Base-by-base conservation (phyloP, 2,329 filamentous ascomycete species). In the Trichoderma afroharzianum region DNA sequence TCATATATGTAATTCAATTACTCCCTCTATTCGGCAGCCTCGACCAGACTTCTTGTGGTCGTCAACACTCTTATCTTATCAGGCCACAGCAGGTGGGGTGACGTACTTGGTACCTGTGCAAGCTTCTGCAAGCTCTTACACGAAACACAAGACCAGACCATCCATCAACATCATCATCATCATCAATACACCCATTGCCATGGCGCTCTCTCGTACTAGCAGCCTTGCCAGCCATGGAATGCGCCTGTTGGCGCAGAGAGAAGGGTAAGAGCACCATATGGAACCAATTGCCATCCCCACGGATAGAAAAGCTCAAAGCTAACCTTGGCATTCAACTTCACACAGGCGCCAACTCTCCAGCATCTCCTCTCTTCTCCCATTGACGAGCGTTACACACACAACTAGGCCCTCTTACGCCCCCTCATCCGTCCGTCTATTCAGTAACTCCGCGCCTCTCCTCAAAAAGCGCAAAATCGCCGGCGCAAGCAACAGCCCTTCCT, bases 391-490 rank as follows among this genome's bases (percentile, higher is more conserved):
- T 30, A 12, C 36, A 21, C 24, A n/a, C 11, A 36, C 18, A 8
- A 50, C 6, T 32, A 21, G 36, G 24, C 6, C 30, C 30, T 18
- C 30, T 11, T n/a, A 9, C 43, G 1, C 70, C 11, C 30, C 58
- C 12, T 36, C 67, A 3, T 24, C 30, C 36, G 14, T 62, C 39
- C 81, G 80, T 4, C 33, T 73, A 53, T 81, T 83, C 75, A 77
- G 74, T 75, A 76, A 76, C 47, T 79, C 79, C 8, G 33, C 75
- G 2, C 24, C 73, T 0, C 74, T 80, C 47, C 71, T 77, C 59
- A 84, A 84, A 77, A 84, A 84, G 77, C 80, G 79, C 76, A 83
- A 81, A 71, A 77, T 80, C 59, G 76, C 79, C 4, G 71, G 77
- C 4, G 75, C 80, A 7, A 72, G 73, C 71, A 77, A 80, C 74